Evolutionary conservation across 2,329 filamentous ascomycete genomes (phyloP), one percentile per base, ranked within the genome.

Genomic region (Fusarium sp.): DNA sequence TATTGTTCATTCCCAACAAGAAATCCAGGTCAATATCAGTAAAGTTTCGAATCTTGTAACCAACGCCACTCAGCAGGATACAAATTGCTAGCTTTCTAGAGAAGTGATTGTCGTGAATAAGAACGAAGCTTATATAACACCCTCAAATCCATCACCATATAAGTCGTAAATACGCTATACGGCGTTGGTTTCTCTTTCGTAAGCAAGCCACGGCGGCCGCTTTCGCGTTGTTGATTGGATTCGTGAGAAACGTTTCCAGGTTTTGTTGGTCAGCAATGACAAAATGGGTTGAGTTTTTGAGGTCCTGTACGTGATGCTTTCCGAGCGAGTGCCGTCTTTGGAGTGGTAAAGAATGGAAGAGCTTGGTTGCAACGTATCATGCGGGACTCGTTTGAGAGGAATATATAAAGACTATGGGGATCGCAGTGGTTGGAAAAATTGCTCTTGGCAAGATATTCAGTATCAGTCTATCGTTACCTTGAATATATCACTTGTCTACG

Each of bases 351-450:
- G 22, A 49, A 66, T 24, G n/a, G 14, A 38, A 24, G 47, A 55
- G 14, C 6, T 30, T 43, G 20, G 34, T 27, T 49, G 47, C 7
- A 44, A 22, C 44, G 24, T 18, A 30, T 18, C 25, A 29, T 43
- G 25, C 22, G 32, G 18, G n/a, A 24, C 20, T 46, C 16, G 18
- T 54, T 27, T 34, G n/a, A 24, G 14, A 15, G 40, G 14, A n/a
- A 30, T 65, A 54, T 60, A 65, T 68, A 57, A 71, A 51, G 45
- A 11, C 25, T 25, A 40, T 5, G 16, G 25, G 25, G 20, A 30
- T 10, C 25, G 16, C n/a, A 10, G 11, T 20, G 14, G 5, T 42
- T 16, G 16, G 32, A 16, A 10, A n/a, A 20, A 11, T 27, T 18
- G 18, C 11, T 46, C n/a, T 61, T 54, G 30, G 34, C 54, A 53